phyloP scores from a whole-genome alignment of 169 alveolate genomes.

The Besnoitia besnoiti region DNA sequence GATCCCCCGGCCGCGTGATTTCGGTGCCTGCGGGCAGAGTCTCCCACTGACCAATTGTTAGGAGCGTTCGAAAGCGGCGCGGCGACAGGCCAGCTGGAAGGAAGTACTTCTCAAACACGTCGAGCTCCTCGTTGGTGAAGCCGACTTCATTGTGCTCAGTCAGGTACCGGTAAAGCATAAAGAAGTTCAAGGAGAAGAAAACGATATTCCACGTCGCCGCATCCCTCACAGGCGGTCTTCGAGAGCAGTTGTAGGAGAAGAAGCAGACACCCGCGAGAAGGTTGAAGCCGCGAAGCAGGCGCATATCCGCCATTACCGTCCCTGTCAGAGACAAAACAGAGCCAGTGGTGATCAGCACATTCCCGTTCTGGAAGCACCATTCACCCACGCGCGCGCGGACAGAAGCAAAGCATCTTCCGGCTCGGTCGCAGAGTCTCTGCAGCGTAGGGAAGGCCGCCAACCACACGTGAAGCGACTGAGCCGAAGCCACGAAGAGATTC shows the following conservation, averaged over 20 bases:
- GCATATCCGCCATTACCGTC: constrained; percentile 66
- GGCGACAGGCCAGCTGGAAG: constrained; percentile 68
- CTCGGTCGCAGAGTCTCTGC: background rate
- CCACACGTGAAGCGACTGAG: background rate
- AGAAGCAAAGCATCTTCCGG: constrained; percentile 14
- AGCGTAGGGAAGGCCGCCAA: background rate
- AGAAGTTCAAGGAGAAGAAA: constrained; percentile 45
- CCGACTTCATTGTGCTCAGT: constrained; percentile 67
- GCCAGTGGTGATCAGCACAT: constrained; percentile 59
- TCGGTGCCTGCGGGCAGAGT: constrained; percentile 50
- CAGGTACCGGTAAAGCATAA: constrained; percentile 62
- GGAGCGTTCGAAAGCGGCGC: constrained; percentile 56
- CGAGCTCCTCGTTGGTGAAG: constrained; percentile 60
- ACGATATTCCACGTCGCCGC: constrained; percentile 67
- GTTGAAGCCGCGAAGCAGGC: constrained; percentile 61
- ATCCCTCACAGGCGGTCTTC: constrained; percentile 59
- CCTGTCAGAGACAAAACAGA: constrained; percentile 64
- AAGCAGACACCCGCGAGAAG: constrained; percentile 60
- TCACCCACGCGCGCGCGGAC: constrained; percentile 37
- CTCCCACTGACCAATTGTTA: constrained; percentile 53
- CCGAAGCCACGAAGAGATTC: background rate
- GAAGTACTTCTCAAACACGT: constrained; percentile 58
- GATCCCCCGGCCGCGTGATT: constrained; percentile 40
- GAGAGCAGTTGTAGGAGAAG: constrained; percentile 59
- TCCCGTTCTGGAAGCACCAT: constrained; percentile 58